Evolutionary conservation across 2,329 filamentous ascomycete genomes (phyloP), one percentile per base, ranked within the genome.

Genomic region (Immersiporthe knoxdaviesiana): DNA sequence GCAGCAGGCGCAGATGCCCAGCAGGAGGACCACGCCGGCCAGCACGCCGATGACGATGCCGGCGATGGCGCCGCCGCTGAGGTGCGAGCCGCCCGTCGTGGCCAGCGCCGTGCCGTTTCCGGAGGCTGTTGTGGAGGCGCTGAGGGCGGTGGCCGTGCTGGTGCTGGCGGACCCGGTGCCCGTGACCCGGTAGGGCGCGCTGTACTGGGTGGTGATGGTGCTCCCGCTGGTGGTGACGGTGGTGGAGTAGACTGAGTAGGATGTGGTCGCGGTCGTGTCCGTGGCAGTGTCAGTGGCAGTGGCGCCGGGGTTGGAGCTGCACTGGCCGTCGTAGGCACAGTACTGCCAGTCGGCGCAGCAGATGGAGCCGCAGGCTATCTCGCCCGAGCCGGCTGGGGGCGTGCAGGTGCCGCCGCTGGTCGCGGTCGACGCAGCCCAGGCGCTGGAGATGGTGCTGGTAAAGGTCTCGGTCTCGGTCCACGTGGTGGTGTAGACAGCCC

Each of bases 21-120:
- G 81, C 30, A 94, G 85, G 2, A 94, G 82, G 54, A 85, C 79
- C 47, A 93, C 83, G 71, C 90, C 92, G 18, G 86, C 85, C 63
- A 94, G 83, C 14, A 88, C 86, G 72, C 92, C 92, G 68, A 94
- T 90, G 73, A 94, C 92, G 75, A 94, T 94, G 70, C 92, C 92
- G 21, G 92, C 92, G 74, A 94, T 94, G 70, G 91, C 92, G 65
- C 91, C 92, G 58, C 84, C 86, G 74, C 89, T 92, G 66, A 94
- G 84, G 37, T 75, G 73, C 58, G 80, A 78, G 68, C 80, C 80
- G 21, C 68, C 63, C 35, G 65, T 68, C 74, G 78, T 78, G 44
- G 82, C 83, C 41, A 74, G 75, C 11, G 77, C 80, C 58, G 76
- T 77, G 24, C 77, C 80, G 58, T 75, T 77, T 21, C 74, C 77